Evolutionary conservation across 1,284 basidiomycete species (phyloP).

Genomic region (Moniliophthora roreri): DNA sequence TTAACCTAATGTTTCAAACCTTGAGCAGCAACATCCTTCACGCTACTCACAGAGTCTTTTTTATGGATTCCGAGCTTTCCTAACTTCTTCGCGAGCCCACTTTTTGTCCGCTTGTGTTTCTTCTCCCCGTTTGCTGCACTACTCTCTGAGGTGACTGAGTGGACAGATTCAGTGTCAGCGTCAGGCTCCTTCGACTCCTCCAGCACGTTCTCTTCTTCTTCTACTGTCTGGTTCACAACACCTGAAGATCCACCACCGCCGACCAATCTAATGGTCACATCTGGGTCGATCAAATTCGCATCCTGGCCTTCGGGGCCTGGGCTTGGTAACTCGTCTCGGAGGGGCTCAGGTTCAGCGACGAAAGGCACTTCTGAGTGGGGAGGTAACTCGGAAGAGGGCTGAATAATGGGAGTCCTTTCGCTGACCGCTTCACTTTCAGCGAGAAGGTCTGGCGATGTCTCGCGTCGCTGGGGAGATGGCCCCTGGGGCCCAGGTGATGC

Average conservation of each 20-base stretch:
- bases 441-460: constrained; percentile 38
- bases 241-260: constrained; percentile 47
- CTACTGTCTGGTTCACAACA: constrained; percentile 30
- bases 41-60: constrained; percentile 50
- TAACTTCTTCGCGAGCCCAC: constrained; percentile 56
- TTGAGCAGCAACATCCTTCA: constrained; percentile 27
- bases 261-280: constrained; percentile 55
- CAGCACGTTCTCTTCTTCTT: constrained; percentile 21
- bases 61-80: constrained; percentile 47
- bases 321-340: neutral
- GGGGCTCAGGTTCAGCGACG: neutral
- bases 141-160: constrained; percentile 16
- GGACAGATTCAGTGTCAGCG: constrained; percentile 26
- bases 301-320: constrained; percentile 5
- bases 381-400: constrained; percentile 19
- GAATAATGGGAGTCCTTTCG: constrained; percentile 33
- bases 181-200: constrained; percentile 13
- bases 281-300: constrained; percentile 25
- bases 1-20: constrained; percentile 11
- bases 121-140: constrained; percentile 21
- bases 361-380: constrained; percentile 9
- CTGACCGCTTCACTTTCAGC: constrained; percentile 37
- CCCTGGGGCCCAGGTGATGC: neutral
- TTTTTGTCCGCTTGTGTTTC: constrained; percentile 56
- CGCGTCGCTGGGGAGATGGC: constrained; percentile 4